These are phyloP conservation scores for Lignosus rhinocerotis DNA, from an alignment of 1,284 basidiomycete species.

Conservation along the genomic window DNA sequence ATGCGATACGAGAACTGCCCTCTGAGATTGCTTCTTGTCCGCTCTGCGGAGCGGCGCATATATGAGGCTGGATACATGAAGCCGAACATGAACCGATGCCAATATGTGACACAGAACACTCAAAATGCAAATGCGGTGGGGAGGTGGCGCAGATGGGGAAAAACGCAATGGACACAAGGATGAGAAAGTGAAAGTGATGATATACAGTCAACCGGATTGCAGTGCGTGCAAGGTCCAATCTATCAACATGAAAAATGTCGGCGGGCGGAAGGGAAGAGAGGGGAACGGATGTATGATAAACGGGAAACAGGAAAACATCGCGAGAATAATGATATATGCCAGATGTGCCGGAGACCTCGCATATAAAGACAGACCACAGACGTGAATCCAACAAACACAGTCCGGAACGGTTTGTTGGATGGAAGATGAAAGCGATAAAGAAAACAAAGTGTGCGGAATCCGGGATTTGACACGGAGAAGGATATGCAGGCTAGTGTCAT, in stretches of 20 bases:
- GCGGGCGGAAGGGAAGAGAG: conserved; percentile 1
- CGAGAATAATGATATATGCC: conserved; percentile 25
- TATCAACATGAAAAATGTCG: conserved; percentile 19
- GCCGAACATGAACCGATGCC: neutral
- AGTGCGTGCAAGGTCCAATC: conserved; percentile 22
- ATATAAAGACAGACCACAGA: conserved; percentile 16
- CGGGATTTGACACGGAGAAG: conserved; percentile 21
- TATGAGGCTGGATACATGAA: conserved; percentile 19
- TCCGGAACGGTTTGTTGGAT: conserved; percentile 7
- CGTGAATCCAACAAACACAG: conserved; percentile 11
- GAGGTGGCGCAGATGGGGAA: conserved; percentile 1
- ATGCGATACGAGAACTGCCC: conserved; percentile 6
- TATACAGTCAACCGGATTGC: conserved; percentile 25
- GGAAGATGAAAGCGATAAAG: conserved; percentile 5
- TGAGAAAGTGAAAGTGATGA: conserved; percentile 4
- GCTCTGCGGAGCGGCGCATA: conserved; percentile 34
- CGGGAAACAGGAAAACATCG: conserved; percentile 3
- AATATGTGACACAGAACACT: conserved; percentile 19
- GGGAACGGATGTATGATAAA: conserved; percentile 9
- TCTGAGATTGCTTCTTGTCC: conserved; percentile 23
- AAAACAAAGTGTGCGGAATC: conserved; percentile 14
- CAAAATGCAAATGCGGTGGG: conserved; percentile 19
- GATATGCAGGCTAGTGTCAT: conserved; percentile 3
- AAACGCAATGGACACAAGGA: neutral
- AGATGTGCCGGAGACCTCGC: conserved; percentile 26